A percentile compares a stretch with the other conserved stretches of the same genome.
Conservation (phyloP, 1,139 yeast species). For the Kazachstania sp. region DNA sequence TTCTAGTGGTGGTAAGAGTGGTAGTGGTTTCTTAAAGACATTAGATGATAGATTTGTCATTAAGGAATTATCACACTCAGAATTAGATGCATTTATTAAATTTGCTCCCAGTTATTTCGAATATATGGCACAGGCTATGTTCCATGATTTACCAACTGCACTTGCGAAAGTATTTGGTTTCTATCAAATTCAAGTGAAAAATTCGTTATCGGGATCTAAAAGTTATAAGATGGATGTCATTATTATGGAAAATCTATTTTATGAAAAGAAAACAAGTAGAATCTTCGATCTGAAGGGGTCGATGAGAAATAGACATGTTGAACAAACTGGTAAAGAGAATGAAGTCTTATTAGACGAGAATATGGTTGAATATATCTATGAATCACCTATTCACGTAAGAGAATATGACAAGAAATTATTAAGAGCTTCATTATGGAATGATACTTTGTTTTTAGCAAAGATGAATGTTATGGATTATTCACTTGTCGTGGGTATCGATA, state of each 20-base stretch:
- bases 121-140: constrained; percentile 90
- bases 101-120: constrained; percentile 97
- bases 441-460: constrained; percentile 84
- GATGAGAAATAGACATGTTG: constrained; percentile 93
- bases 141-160: constrained; percentile 90
- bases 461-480: constrained; percentile 99
- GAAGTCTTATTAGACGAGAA: constrained; percentile 94
- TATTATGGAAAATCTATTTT: constrained; percentile 92
- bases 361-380: constrained; percentile 96
- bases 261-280: constrained; percentile 71
- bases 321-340: constrained; percentile 91
- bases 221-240: constrained; percentile 80
- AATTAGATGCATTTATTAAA: constrained; percentile 85
- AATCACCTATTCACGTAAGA: constrained; percentile 87
- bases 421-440: constrained; percentile 88
- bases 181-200: constrained; percentile 83
- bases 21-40: constrained; percentile 88
- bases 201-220: constrained; percentile 48
- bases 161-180: constrained; percentile 93
- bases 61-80: constrained; percentile 81
- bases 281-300: constrained; percentile 96
- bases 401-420: constrained; percentile 83
- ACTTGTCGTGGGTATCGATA: constrained; percentile 82
- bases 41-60: constrained; percentile 82
- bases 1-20: constrained; percentile 93